A percentile compares a stretch with the other conserved stretches of the same genome.
Conservation (phyloP, 2,329 filamentous ascomycete genomes). For the Huntiella decipiens region DNA sequence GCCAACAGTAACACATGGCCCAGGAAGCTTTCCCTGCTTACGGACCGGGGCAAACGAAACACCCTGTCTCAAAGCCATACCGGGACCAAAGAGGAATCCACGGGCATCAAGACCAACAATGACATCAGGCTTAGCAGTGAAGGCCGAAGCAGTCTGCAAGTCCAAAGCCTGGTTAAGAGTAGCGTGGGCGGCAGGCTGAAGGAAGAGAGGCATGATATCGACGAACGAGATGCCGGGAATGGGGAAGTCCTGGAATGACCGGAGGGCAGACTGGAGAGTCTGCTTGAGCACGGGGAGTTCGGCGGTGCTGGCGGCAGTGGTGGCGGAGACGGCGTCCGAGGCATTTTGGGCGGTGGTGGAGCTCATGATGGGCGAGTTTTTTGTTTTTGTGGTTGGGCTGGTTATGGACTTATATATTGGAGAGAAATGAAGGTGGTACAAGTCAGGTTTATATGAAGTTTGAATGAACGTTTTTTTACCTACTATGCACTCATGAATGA, state of each 20-base stretch:
- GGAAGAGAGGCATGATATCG: slow-evolving; percentile 94
- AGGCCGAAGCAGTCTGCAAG: slow-evolving; percentile 53
- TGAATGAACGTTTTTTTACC: too few species aligned
- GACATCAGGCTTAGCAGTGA: slow-evolving; percentile 57
- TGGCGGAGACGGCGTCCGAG: slow-evolving; percentile 43
- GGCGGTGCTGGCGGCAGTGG: slow-evolving; percentile 37
- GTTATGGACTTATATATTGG: too few species aligned
- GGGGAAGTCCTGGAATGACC: slow-evolving; percentile 83
- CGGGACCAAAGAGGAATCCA: slow-evolving; percentile 88
- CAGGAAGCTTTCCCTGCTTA: slow-evolving; percentile 91
- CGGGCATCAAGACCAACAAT: slow-evolving; percentile 85
- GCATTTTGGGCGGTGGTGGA: slow-evolving; percentile 29
- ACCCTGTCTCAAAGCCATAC: slow-evolving; percentile 63
- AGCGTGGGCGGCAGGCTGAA: slow-evolving; percentile 52
- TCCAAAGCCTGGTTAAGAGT: slow-evolving; percentile 70
- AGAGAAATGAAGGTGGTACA: too few species aligned
- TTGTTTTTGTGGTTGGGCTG: too few species aligned
- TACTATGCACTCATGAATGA: too few species aligned
- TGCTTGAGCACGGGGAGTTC: slow-evolving; percentile 50
- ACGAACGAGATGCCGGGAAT: slow-evolving; percentile 86
- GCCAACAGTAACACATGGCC: slow-evolving; percentile 63
- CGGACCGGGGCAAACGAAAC: slow-evolving; percentile 82
- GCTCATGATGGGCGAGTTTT: slow-evolving; percentile 7
- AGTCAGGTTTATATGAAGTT: too few species aligned
- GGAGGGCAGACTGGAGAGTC: slow-evolving; percentile 54